Evolutionary conservation across 441 rosid genomes (phyloP), one percentile per base, ranked within the genome.

Genomic region (Adansonia grandidieri): DNA sequence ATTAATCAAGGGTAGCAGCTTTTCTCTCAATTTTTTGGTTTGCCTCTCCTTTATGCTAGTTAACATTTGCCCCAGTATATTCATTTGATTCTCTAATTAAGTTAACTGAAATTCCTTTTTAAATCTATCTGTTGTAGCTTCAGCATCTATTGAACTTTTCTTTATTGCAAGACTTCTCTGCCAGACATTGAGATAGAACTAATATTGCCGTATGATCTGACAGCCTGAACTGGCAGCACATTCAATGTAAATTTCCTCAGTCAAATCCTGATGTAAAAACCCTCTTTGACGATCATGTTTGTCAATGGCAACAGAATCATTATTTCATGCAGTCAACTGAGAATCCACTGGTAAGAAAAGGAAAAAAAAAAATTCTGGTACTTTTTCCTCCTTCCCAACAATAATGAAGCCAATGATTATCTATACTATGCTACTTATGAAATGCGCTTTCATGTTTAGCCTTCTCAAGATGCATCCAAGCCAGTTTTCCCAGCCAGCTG

Each of bases 271-370:
- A 78, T 70, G 81, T 87, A 73, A 83, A 75, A 51, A 88, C 89
- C 77, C 88, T 88, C 64, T 89, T 86, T 51, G 82, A 79, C 76
- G 91, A 90, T 85, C 91, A 90, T 80, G 81, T 82, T 51, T 90
- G 93, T 74, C 78, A 68, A 81, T 80, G 77, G 24, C 62, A 66
- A 20, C 71, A 74, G 63, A 79, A 76, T 80, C 62, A 75, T 50
- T 69, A 81, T 13, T 60, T 64, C 32, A 79, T 78, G n/a, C 80
- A 58, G 44, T 62, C 82, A 80, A 56, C 54, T 77, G 79, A 83
- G 62, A 71, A 74, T 70, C 64, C 64, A 20, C 44, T 62, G 85
- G 88, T 84, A 82, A 80, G 83, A 6, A 60, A 73, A 73, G 8
- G 76, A 17, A 20, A 32, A 32, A 32, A 22, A 61, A 32, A 22